phyloP scores from a whole-genome alignment of 2,329 filamentous ascomycete species.

The Epichloe sibirici region DNA sequence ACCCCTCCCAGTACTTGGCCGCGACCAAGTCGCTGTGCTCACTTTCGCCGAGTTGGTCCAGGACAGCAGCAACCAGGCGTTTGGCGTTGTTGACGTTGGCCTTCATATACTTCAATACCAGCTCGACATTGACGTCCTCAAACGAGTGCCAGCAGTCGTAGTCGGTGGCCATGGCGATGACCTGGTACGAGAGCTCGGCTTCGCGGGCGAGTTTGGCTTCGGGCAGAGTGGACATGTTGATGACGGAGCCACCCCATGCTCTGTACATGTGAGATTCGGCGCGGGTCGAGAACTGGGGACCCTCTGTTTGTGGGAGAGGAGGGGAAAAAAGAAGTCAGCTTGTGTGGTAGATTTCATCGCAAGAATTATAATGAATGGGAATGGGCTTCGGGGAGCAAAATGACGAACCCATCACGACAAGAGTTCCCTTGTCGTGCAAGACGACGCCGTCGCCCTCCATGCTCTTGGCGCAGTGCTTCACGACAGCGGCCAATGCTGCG shows the following conservation, averaged over 20 bases:
- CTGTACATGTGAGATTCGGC: constrained; percentile 95
- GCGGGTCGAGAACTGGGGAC: constrained; percentile 94
- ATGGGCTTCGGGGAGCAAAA: neutral
- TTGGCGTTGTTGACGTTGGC: constrained; percentile 83
- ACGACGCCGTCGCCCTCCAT: constrained; percentile 76
- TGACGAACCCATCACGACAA: constrained; percentile 78
- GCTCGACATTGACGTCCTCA: constrained; percentile 82
- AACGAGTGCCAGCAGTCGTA: constrained; percentile 94
- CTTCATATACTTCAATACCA: constrained; percentile 96
- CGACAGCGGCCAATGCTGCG: constrained; percentile 58
- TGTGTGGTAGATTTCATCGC: neutral
- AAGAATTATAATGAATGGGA: neutral
- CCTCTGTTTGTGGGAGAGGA: constrained; percentile 45
- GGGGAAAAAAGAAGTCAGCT: neutral
- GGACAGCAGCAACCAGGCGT: constrained; percentile 70
- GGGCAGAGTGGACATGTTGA: constrained; percentile 95
- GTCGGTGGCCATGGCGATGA: constrained; percentile 99
- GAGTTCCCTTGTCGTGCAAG: constrained; percentile 70
- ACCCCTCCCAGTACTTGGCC: constrained; percentile 71
- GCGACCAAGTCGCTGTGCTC: constrained; percentile 64
- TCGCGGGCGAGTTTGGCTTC: constrained; percentile 94
- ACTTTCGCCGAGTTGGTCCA: constrained; percentile 72
- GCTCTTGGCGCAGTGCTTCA: constrained; percentile 60
- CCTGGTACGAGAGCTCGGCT: constrained; percentile 92
- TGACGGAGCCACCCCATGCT: constrained; percentile 82